Percentiles rank a stretch among this genome's conserved stretches.
These are phyloP conservation scores for Termitomyces sp. DNA, from an alignment of 768 basidiomycete species.

Conservation along the genomic window DNA sequence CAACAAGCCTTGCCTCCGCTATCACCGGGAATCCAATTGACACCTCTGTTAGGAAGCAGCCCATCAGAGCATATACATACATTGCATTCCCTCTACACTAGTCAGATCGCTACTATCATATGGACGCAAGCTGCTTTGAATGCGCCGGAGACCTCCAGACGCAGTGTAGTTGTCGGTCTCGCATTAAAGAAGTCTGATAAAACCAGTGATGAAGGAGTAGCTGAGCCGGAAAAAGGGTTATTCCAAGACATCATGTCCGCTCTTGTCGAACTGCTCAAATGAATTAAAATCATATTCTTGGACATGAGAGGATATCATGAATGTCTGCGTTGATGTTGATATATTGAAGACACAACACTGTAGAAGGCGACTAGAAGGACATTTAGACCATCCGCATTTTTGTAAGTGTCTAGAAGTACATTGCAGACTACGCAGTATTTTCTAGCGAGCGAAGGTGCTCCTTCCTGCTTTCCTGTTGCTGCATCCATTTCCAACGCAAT, in stretches of 20 bases:
- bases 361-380: background rate
- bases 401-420: background rate
- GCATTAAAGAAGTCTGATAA: conserved; percentile 44
- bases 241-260: conserved; percentile 49
- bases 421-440: conserved; percentile 11
- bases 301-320: background rate
- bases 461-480: conserved; percentile 28
- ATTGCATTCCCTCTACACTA: conserved; percentile 73
- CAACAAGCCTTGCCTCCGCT: conserved; percentile 43
- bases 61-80: conserved; percentile 64
- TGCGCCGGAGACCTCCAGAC: conserved; percentile 35
- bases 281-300: background rate
- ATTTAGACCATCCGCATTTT: background rate
- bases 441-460: conserved; percentile 39
- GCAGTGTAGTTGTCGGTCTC: conserved; percentile 70
- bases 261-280: conserved; percentile 30
- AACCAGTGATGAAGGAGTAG: conserved; percentile 18
- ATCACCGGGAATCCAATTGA: conserved; percentile 70
- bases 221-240: conserved; percentile 33
- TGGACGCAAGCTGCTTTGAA: conserved; percentile 53
- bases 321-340: background rate
- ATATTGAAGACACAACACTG: background rate
- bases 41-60: conserved; percentile 71
- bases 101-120: conserved; percentile 82
- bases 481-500: conserved; percentile 62